These are phyloP conservation scores for Chlorella sp. DNA, from an alignment of 139 green algal genomes.

Conservation along the genomic window DNA sequence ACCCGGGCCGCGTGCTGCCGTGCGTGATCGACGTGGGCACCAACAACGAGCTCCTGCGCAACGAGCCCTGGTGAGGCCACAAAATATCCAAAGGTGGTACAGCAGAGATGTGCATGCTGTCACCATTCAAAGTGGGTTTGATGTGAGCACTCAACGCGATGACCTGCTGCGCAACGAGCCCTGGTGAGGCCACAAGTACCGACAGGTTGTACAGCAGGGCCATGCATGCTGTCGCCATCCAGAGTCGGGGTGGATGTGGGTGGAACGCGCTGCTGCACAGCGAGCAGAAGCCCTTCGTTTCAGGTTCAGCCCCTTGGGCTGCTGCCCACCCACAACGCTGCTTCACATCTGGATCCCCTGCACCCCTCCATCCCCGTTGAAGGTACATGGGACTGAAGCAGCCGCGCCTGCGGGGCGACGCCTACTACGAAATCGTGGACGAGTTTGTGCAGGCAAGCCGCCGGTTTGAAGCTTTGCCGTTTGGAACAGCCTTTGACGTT, in stretches of 20 bases:
- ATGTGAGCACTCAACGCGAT: constrained; percentile 92
- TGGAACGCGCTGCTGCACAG: constrained; percentile 76
- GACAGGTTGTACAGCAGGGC: no score
- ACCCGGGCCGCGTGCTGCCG: constrained; percentile 85
- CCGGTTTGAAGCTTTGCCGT: no score
- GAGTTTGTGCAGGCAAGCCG: constrained; percentile 66
- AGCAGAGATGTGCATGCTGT: no score
- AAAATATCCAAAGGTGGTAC: no score
- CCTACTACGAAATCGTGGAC: constrained; percentile 76
- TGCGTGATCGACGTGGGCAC: constrained; percentile 91
- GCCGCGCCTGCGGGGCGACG: constrained; percentile 69
- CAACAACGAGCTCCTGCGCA: constrained; percentile 74
- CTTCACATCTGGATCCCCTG: background rate
- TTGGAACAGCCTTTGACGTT: no score
- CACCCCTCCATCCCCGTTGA: background rate
- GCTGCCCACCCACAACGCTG: no score
- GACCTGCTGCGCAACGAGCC: constrained; percentile 64
- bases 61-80: constrained; percentile 60
- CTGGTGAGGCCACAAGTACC: constrained; percentile 46
- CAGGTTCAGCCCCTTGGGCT: no score
- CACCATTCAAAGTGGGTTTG: no score
- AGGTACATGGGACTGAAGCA: constrained; percentile 75
- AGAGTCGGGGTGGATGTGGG: constrained; percentile 96
- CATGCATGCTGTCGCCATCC: no score
- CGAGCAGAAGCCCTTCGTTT: no score